These are phyloP conservation scores for Rhizophagus clarus DNA, from an alignment of 192 early-diverging fungal species.

Conservation along the genomic window DNA sequence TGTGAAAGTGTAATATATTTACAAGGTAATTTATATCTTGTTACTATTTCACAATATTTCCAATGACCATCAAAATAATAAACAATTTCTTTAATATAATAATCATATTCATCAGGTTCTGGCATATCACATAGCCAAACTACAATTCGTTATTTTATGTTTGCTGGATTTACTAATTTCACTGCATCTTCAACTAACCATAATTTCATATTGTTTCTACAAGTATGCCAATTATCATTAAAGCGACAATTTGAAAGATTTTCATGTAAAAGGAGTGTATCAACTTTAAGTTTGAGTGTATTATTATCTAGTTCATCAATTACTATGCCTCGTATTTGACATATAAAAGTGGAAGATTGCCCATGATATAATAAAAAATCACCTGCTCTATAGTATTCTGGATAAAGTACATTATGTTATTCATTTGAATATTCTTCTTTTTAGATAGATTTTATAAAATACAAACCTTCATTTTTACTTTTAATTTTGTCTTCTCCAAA, in stretches of 20 bases:
- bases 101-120: constrained; percentile 4
- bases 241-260: not conserved
- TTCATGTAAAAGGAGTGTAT: not conserved
- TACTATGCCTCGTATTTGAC: not conserved
- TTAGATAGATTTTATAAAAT: not conserved
- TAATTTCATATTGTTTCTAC: not conserved
- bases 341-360: not conserved
- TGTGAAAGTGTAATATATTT: not conserved
- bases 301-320: not conserved
- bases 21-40: not conserved
- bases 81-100: not conserved
- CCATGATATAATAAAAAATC: not conserved
- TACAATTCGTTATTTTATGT: not conserved
- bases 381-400: not conserved
- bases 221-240: not conserved
- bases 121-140: not conserved
- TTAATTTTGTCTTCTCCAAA: not conserved
- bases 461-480: not conserved
- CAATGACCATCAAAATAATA: not conserved
- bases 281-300: not conserved
- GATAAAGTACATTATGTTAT: not conserved
- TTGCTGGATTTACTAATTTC: not conserved
- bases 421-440: not conserved
- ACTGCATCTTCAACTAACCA: not conserved
- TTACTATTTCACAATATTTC: not conserved